A percentile compares a stretch with the other conserved stretches of the same genome.
phyloP scores from a whole-genome alignment of 305 asterid genomes.

The Fraxinus ornus region DNA sequence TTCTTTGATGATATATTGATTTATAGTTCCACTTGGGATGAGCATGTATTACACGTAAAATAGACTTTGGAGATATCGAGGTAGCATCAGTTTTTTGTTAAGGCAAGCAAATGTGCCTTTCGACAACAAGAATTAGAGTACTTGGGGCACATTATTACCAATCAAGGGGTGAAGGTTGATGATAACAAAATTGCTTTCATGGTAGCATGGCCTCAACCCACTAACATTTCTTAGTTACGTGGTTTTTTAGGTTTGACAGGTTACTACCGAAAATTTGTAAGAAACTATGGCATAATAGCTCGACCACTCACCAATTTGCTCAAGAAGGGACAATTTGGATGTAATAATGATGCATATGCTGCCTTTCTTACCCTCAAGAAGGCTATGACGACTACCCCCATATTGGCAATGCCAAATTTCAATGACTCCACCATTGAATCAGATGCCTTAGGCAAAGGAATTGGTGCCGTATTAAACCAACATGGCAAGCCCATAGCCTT shows the following conservation, averaged over 20 bases:
- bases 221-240: background rate
- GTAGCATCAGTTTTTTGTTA: background rate
- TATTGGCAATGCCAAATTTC: background rate
- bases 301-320: background rate
- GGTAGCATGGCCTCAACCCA: background rate
- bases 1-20: slow-evolving; percentile 19
- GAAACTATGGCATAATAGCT: slow-evolving; percentile 2
- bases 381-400: background rate
- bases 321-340: background rate
- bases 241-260: slow-evolving; percentile 17
- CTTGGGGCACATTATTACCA: background rate
- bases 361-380: background rate
- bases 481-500: background rate
- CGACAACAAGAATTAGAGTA: background rate
- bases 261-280: slow-evolving; percentile 1
- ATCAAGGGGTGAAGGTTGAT: background rate
- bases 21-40: background rate
- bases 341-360: background rate
- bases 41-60: background rate
- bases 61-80: background rate
- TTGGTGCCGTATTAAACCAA: background rate
- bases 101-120: slow-evolving; percentile 16
- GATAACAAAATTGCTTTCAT: background rate
- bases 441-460: background rate
- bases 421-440: background rate